Base-by-base conservation (phyloP, 139 green algal species). In the Auxenochlorella pyrenoidosa region DNA sequence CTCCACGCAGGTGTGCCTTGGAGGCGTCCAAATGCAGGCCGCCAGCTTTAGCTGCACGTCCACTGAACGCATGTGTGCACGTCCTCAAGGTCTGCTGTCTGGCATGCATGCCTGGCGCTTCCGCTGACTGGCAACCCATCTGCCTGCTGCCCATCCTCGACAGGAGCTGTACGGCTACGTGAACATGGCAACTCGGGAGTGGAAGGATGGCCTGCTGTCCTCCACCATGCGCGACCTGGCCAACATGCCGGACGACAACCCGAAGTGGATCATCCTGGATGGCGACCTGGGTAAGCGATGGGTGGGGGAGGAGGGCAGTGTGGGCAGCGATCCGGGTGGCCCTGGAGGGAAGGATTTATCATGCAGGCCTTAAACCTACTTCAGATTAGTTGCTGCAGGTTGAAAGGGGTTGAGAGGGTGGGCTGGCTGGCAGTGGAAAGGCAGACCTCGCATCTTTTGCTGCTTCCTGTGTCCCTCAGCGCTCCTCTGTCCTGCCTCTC, bases 181-280 rank as follows among this genome's bases (percentile, higher is more conserved):
- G 89, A 93, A 97, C 91, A 94, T 93, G 38, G 70, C 90, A 73
- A 97, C 95, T 0, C 92, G 96, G 71, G 96, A 98, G 92, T 98
- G 96, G 96, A 96, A 96, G 89, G 96, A 98, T 91, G 96, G 96
- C 30, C 90, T 98, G 34, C 94, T 98, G 85, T 96, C 92, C 4
- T 96, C 90, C 92, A 96, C 94, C 89, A 97, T 98, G 96, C 94
- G 96, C 40, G 95, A 98, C 91, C 91, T 98, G 66, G 92, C 95
- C 60, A 97, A 97, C 90, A 88, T 97, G 66, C 73, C 85, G 16
- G 92, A 91, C 83, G 94, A 95, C 92, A 96, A 96, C 90, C 96
- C 98, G 90, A 95, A 98, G 91, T 98, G 96, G 96, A 98, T 98
- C 85, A 93, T 98, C 70, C 93, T 98, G 73, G 96, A 98, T 72